These are phyloP conservation scores for Fomitopsis betulina DNA, from an alignment of 1,284 basidiomycete genomes.

Conservation along the genomic window DNA sequence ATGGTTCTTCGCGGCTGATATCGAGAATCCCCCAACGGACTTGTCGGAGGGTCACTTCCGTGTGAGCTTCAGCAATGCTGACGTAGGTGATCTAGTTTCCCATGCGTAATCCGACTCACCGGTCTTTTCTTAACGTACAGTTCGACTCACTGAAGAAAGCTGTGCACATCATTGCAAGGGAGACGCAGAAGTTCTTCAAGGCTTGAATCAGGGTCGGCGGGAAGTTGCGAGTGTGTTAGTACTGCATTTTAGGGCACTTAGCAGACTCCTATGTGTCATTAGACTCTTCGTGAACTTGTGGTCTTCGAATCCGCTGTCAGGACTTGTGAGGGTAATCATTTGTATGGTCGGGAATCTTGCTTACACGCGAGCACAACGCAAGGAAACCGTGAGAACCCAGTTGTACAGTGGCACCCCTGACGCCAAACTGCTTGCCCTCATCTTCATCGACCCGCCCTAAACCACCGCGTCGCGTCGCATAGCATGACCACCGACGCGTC, in stretches of 20 bases:
- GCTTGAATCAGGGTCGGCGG: slow-evolving; percentile 2
- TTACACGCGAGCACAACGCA: too few relatives aligned
- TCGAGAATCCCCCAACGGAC: slow-evolving; percentile 24
- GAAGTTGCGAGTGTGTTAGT: neutral
- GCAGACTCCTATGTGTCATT: neutral
- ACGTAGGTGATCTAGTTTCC: slow-evolving; percentile 32
- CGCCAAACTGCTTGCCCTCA: slow-evolving; percentile 26
- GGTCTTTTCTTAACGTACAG: slow-evolving; percentile 11
- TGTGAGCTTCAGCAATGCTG: slow-evolving; percentile 54
- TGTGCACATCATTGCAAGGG: slow-evolving; percentile 25
- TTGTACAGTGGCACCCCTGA: slow-evolving; percentile 6
- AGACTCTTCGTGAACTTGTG: too few relatives aligned
- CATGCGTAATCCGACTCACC: neutral
- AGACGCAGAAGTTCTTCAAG: slow-evolving; percentile 27
- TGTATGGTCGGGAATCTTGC: too few relatives aligned
- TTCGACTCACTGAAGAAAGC: slow-evolving; percentile 25
- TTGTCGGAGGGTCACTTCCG: slow-evolving; percentile 52
- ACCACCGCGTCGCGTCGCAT: slow-evolving; percentile 13
- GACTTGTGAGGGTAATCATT: too few relatives aligned
- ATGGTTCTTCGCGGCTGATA: slow-evolving; percentile 48
- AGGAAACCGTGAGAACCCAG: neutral
- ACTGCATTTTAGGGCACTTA: neutral
- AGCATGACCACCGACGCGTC: slow-evolving; percentile 16
- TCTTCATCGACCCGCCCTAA: slow-evolving; percentile 28
- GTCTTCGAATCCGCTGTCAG: too few relatives aligned